Evolutionary conservation across 495 filamentous ascomycete genomes (phyloP).

Genomic region (Neurospora sp.): DNA sequence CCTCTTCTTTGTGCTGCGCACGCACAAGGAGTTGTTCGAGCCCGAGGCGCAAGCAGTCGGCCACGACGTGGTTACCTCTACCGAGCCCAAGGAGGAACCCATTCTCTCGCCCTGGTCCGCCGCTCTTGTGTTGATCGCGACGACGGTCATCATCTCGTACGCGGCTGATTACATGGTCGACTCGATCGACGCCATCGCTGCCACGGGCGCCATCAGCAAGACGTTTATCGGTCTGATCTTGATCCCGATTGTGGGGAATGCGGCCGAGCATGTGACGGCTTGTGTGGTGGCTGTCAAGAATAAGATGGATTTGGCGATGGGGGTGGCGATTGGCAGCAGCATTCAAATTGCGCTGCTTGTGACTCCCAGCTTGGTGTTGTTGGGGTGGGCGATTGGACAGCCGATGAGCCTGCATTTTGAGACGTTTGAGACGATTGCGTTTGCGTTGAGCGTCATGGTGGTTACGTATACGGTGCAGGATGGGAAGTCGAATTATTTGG

Average conservation of each 20-base stretch:
- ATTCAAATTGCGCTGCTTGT: slow-evolving; percentile 93
- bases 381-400: slow-evolving; percentile 72
- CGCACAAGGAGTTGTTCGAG: slow-evolving; percentile 75
- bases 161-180: slow-evolving; percentile 92
- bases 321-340: slow-evolving; percentile 84
- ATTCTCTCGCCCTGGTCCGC: slow-evolving; percentile 64
- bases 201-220: slow-evolving; percentile 77
- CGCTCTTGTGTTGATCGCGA: slow-evolving; percentile 55
- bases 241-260: slow-evolving; percentile 95
- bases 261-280: slow-evolving; percentile 93
- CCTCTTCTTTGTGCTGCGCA: slow-evolving; percentile 79
- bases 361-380: slow-evolving; percentile 80
- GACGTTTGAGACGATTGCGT: slow-evolving; percentile 81
- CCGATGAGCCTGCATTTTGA: slow-evolving; percentile 91
- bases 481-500: slow-evolving; percentile 90
- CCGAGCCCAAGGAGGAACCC: slow-evolving; percentile 40
- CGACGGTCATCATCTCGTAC: slow-evolving; percentile 76
- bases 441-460: slow-evolving; percentile 80
- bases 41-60: slow-evolving; percentile 37
- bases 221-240: slow-evolving; percentile 94
- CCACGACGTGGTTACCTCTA: slow-evolving; percentile 30
- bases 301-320: slow-evolving; percentile 97
- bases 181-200: slow-evolving; percentile 82
- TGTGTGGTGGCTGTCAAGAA: slow-evolving; percentile 84
- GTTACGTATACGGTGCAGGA: slow-evolving; percentile 91